Evolutionary conservation across 116 monocot species (phyloP).

Genomic region (Posidonia oceanica): DNA sequence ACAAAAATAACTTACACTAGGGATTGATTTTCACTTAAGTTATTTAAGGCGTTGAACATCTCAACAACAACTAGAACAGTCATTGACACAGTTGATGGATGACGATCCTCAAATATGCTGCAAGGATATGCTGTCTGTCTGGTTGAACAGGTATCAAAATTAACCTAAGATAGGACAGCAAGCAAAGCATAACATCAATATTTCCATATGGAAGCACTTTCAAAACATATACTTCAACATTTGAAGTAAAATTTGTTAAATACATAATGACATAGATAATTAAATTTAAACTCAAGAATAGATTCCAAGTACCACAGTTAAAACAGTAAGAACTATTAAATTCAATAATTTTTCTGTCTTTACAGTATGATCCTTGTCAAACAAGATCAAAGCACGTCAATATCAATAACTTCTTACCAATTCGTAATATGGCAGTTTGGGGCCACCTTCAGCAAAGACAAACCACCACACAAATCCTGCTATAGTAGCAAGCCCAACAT

Average conservation of each 20-base stretch:
- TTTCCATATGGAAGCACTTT: background rate
- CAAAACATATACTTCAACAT: background rate
- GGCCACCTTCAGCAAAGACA: conserved; percentile 85
- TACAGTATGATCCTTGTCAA: too few species aligned
- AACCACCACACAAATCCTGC: conserved; percentile 99
- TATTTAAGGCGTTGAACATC: conserved; percentile 99
- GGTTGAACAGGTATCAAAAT: conserved; percentile 87
- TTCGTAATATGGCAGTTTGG: conserved; percentile 79
- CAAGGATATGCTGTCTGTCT: conserved; percentile 82
- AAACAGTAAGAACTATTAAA: too few species aligned
- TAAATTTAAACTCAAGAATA: too few species aligned
- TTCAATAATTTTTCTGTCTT: too few species aligned
- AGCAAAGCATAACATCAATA: background rate
- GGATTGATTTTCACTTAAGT: conserved; percentile 98
- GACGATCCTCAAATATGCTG: conserved; percentile 89
- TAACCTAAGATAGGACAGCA: conserved; percentile 36
- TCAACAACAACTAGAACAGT: conserved; percentile 98
- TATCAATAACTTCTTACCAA: conserved; percentile 38
- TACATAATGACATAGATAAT: too few species aligned
- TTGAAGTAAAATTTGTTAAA: background rate
- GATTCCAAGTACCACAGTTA: too few species aligned
- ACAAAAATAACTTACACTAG: conserved; percentile 59
- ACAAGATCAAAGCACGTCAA: too few species aligned
- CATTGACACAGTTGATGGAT: conserved; percentile 98
- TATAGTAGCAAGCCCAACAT: conserved; percentile 97